These are phyloP conservation scores for Clonostachys sp. DNA, from an alignment of 2,329 filamentous ascomycete genomes.

Conservation along the genomic window DNA sequence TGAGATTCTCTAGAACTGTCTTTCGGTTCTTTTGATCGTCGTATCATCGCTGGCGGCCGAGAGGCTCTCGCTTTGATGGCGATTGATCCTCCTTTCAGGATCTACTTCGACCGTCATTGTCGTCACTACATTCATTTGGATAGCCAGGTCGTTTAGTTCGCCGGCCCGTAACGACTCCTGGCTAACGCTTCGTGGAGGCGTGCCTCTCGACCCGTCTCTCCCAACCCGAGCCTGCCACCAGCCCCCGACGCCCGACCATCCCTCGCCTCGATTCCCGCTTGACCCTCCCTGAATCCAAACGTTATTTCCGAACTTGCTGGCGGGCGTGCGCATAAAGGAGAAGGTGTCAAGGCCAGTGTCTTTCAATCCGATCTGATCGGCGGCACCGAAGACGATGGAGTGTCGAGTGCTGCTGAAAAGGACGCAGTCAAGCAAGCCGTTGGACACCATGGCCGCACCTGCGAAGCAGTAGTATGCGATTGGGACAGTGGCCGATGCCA, in stretches of 20 bases:
- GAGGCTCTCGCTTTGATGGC: no score
- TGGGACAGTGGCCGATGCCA: conserved; percentile 41
- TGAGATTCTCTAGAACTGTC: conserved; percentile 8
- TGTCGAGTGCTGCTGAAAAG: conserved; percentile 30
- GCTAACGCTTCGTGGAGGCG: neutral
- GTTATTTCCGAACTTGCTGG: conserved; percentile 21
- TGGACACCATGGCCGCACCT: conserved; percentile 44
- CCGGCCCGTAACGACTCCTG: neutral
- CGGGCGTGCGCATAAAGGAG: conserved; percentile 16
- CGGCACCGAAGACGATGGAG: conserved; percentile 20
- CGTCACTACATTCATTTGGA: neutral
- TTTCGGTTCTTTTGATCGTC: no score
- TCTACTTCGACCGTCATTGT: neutral
- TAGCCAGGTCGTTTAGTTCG: neutral
- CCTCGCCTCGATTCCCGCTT: neutral
- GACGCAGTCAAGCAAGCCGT: conserved; percentile 37
- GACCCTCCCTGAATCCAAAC: conserved; percentile 6
- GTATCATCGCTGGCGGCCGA: no score
- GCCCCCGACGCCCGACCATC: neutral
- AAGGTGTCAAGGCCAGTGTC: conserved; percentile 30
- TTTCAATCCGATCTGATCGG: conserved; percentile 13
- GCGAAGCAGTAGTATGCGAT: conserved; percentile 44
- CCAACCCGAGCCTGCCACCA: neutral
- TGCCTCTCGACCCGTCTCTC: neutral
- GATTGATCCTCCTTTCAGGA: neutral